Base-by-base conservation (phyloP, 306 rosid species). In the Sicyos edulis region DNA sequence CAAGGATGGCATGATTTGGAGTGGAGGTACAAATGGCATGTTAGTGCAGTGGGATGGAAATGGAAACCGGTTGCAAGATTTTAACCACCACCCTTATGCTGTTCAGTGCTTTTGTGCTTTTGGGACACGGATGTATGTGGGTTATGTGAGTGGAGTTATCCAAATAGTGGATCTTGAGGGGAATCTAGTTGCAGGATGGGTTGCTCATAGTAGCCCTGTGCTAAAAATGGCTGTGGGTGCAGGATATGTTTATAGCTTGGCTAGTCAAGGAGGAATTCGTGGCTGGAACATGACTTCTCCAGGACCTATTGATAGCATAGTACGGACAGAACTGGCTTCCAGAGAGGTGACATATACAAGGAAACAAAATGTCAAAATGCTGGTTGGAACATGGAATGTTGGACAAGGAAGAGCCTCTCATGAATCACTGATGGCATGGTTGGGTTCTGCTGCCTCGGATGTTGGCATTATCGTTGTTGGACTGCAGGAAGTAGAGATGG, bases 401-500 rank as follows among this genome's bases (percentile, higher is more conserved):
- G 99, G 99, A 67, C 99, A 95, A 86, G 97, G 97, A 78, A 91
- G 96, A 86, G 87, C 99, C 50, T 85, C 92, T 19, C 91, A 91
- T 22, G 96, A 91, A 26, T 42, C 97, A 22, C 89, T 95, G 55
- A 62, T 80, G 83, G 84, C 95, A 7, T 95, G 99, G 99, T 77
- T 95, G 84, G 99, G 97, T 73, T 95, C 99, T 55, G 77, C 82
- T 62, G 91, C 77, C 62, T 84, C 91, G 5, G 99, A 95, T 80
- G 97, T 91, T 71, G 97, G 99, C 75, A 87, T 95, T 81, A 89
- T 95, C 71, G 99, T 95, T 67, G 83, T 88, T 74, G 97, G 99
- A 70, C 80, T 91, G 86, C 99, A 95, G 89, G 99, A 95, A 82
- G 99, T 91, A 77, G 99, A 95, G 65, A 95, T 95, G 99, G 99